A percentile compares a stretch with the other conserved stretches of the same genome.
Evolutionary conservation across 305 asterid genomes (phyloP).

Genomic region (Fraxinus albicans): DNA sequence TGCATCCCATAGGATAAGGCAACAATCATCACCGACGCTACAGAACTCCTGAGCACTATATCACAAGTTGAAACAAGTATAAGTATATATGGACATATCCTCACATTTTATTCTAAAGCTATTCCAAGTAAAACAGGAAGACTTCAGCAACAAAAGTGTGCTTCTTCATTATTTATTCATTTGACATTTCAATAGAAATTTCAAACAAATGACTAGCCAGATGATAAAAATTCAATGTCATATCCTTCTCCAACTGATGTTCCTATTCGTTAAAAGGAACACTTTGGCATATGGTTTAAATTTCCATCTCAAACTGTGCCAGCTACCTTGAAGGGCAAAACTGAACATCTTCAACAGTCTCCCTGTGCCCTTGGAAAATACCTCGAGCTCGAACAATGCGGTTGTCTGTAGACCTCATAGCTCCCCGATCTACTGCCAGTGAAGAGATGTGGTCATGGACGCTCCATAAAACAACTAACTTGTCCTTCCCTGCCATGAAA

Average conservation of each 20-base stretch:
- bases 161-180: background rate
- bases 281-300: background rate
- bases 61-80: conserved; percentile 31
- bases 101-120: background rate
- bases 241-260: background rate
- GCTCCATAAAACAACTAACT: conserved; percentile 52
- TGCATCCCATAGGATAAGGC: conserved; percentile 95
- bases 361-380: conserved; percentile 46
- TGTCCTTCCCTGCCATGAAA: conserved; percentile 47
- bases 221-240: background rate
- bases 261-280: background rate
- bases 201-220: background rate
- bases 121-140: background rate
- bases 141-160: background rate
- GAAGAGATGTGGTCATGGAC: conserved; percentile 50
- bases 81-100: background rate
- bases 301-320: background rate
- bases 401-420: conserved; percentile 24
- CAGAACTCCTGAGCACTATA: conserved; percentile 87
- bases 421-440: conserved; percentile 38
- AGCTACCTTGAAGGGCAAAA: conserved; percentile 55
- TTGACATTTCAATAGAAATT: background rate
- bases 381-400: conserved; percentile 45
- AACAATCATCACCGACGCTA: conserved; percentile 96
- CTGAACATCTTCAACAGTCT: conserved; percentile 60